phyloP scores from a whole-genome alignment of 2,329 filamentous ascomycete species.

The Phialocephala subalpina region DNA sequence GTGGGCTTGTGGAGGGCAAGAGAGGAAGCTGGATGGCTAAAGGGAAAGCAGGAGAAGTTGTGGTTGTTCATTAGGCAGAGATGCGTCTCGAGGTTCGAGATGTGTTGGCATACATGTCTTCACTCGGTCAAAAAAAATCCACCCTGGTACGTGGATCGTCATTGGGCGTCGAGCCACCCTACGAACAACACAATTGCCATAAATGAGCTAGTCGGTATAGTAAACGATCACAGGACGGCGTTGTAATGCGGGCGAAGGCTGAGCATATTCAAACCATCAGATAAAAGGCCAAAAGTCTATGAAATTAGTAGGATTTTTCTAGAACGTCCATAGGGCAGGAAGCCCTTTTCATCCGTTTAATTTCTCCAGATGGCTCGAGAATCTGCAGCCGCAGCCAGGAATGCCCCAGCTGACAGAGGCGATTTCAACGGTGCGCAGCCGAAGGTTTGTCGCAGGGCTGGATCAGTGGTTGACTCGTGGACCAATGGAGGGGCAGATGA shows the following conservation, averaged over 20 bases:
- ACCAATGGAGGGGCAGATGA: conserved; percentile 22
- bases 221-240: conserved; percentile 33
- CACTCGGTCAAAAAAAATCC: conserved; percentile 4
- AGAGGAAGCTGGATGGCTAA: conserved; percentile 23
- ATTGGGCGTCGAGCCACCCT: conserved; percentile 14
- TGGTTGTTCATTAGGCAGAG: conserved; percentile 31
- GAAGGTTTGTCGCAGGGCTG: not conserved
- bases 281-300: not conserved
- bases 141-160: conserved; percentile 6
- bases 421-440: conserved; percentile 10
- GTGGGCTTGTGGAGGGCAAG: conserved; percentile 19
- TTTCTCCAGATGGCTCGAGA: not conserved
- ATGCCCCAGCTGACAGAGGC: not conserved
- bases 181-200: conserved; percentile 6
- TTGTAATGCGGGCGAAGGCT: conserved; percentile 26
- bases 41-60: conserved; percentile 4
- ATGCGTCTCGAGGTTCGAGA: conserved; percentile 32
- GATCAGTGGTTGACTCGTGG: conserved; percentile 4
- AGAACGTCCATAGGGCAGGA: not conserved
- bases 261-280: not conserved
- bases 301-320: not conserved
- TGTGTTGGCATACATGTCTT: no score
- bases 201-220: conserved; percentile 13
- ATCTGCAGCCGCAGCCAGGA: not conserved
- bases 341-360: not conserved